Percentiles rank a stretch among this genome's conserved stretches.
phyloP scores from a whole-genome alignment of 495 filamentous ascomycete genomes.

The Daldinia childiae region DNA sequence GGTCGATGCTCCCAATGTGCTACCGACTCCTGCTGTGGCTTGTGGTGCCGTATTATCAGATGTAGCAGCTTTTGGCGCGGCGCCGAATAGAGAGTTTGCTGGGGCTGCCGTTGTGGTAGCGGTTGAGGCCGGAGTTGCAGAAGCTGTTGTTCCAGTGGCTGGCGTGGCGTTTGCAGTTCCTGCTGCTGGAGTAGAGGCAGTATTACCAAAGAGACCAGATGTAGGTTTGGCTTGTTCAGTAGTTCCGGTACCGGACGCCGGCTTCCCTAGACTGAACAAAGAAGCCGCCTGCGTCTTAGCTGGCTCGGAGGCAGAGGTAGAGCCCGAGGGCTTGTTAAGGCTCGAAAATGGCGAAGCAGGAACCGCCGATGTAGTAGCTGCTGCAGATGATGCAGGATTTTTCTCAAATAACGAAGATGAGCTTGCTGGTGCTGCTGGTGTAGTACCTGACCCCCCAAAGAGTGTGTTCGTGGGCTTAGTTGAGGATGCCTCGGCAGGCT shows the following conservation, averaged over 20 bases:
- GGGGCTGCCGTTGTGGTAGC: conserved; percentile 32
- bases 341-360: conserved; percentile 40
- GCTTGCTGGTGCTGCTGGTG: conserved; percentile 25
- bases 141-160: conserved; percentile 13
- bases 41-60: conserved; percentile 45
- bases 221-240: conserved; percentile 43
- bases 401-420: conserved; percentile 32
- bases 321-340: conserved; percentile 35
- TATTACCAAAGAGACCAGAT: conserved; percentile 46
- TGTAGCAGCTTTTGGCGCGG: conserved; percentile 33
- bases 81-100: conserved; percentile 25
- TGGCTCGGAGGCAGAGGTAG: conserved; percentile 31
- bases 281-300: conserved; percentile 29
- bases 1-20: conserved; percentile 72
- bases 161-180: conserved; percentile 28
- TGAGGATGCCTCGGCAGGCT: conserved; percentile 38
- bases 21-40: conserved; percentile 42
- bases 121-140: conserved; percentile 25
- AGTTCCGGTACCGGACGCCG: conserved; percentile 20
- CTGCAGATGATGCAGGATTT: conserved; percentile 22
- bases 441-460: conserved; percentile 21
- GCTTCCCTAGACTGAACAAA: conserved; percentile 30
- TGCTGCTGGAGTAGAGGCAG: conserved; percentile 36
- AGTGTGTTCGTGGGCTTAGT: conserved; percentile 25
- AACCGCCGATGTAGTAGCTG: conserved; percentile 40